Conservation (phyloP, 176 grass and related monocot species). For the Bothriochloa decipiens region DNA sequence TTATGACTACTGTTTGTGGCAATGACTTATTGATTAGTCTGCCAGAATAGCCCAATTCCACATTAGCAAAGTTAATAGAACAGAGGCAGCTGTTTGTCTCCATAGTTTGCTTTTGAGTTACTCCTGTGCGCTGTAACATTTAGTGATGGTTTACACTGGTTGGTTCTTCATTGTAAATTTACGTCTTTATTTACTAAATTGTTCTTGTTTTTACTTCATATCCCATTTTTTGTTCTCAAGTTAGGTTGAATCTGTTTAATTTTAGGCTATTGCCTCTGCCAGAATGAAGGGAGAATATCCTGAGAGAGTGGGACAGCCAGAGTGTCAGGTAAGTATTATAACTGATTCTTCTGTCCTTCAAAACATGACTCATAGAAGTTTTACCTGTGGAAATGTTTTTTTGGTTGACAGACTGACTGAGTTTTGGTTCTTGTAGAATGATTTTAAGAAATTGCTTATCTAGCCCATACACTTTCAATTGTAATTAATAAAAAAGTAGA, state of each 20-base stretch:
- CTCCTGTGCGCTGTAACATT: neutral
- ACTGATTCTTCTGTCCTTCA: constrained; percentile 25
- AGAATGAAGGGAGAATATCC: constrained; percentile 99
- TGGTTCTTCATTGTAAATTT: constrained; percentile 16
- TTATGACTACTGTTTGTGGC: neutral
- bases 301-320: constrained; percentile 92
- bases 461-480: constrained; percentile 2
- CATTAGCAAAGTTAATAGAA: neutral
- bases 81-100: neutral
- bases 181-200: neutral
- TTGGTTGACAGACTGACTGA: neutral
- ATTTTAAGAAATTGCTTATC: constrained; percentile 17
- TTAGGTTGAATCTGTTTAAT: constrained; percentile 55
- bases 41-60: constrained; percentile 1
- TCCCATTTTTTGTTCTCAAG: constrained; percentile 48
- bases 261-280: constrained; percentile 97
- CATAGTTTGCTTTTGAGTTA: constrained; percentile 7
- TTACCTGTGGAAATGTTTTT: constrained; percentile 1
- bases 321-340: constrained; percentile 80
- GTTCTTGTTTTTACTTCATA: constrained; percentile 32
- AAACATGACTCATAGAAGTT: constrained; percentile 7
- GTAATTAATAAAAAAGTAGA: neutral
- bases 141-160: constrained; percentile 28
- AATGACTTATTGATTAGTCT: neutral
- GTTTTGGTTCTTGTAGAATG: neutral